Evolutionary conservation across 805 yeast genomes (phyloP).

Genomic region (Torulaspora quercuum): DNA sequence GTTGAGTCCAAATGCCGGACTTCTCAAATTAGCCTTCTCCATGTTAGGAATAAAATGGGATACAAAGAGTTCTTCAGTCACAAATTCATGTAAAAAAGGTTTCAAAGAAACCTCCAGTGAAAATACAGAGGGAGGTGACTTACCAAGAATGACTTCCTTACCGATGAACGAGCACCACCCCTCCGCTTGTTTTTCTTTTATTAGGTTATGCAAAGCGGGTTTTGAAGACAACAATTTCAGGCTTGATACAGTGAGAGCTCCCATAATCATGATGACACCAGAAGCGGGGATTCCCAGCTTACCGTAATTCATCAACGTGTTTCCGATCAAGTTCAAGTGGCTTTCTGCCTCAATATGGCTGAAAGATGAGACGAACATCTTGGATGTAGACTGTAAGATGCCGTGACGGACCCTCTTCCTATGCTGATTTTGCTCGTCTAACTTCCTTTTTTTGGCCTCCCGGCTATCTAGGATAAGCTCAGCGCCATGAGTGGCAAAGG

Average conservation of each 20-base stretch:
- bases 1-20: conserved; percentile 68
- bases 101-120: conserved; percentile 44
- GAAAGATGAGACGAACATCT: conserved; percentile 27
- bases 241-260: conserved; percentile 36
- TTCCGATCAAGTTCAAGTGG: conserved; percentile 13
- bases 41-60: conserved; percentile 52
- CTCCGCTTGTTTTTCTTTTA: conserved; percentile 22
- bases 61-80: conserved; percentile 41
- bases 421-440: conserved; percentile 38
- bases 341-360: conserved; percentile 17
- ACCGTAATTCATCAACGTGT: conserved; percentile 14
- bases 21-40: conserved; percentile 71
- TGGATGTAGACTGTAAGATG: conserved; percentile 34
- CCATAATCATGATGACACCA: conserved; percentile 38
- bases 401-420: conserved; percentile 40
- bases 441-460: conserved; percentile 21
- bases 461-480: conserved; percentile 30
- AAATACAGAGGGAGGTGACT: conserved; percentile 40
- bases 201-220: conserved; percentile 22
- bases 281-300: conserved; percentile 34
- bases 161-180: conserved; percentile 32
- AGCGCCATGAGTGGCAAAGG: conserved; percentile 31
- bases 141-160: conserved; percentile 46
- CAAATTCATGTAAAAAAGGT: conserved; percentile 44
- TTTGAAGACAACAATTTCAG: conserved; percentile 23